A percentile compares a stretch with the other conserved stretches of the same genome.
Conservation (phyloP, 2,329 filamentous ascomycete genomes). For the Aureobasidium melanogenum region DNA sequence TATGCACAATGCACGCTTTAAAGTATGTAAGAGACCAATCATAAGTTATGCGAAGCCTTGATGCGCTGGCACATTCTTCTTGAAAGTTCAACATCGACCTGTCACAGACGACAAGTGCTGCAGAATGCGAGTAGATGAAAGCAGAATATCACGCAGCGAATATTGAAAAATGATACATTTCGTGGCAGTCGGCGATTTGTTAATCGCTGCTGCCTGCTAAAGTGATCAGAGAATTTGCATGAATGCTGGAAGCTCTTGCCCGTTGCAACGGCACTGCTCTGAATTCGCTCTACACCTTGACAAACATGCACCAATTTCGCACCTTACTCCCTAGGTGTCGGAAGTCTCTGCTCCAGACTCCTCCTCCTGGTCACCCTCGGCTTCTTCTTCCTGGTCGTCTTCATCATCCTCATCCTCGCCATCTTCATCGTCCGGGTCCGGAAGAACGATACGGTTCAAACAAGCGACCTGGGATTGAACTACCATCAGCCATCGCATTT, state of each 20-base stretch:
- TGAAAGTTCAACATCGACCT: neutral
- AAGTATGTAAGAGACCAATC: neutral
- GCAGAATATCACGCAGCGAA: neutral
- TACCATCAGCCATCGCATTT: neutral
- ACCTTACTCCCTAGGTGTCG: neutral
- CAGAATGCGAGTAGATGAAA: conserved; percentile 1
- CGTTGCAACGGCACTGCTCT: neutral
- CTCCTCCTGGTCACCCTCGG: conserved; percentile 21
- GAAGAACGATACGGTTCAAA: conserved; percentile 42
- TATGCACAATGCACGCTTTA: conserved; percentile 5
- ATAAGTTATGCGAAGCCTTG: conserved; percentile 6
- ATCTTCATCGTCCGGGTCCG: conserved; percentile 31
- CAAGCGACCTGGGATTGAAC: conserved; percentile 36
- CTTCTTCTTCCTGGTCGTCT: conserved; percentile 20
- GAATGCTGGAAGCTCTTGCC: neutral
- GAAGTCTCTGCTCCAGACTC: conserved; percentile 13
- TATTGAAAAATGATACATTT: neutral
- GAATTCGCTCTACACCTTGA: neutral
- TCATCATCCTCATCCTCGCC: conserved; percentile 19
- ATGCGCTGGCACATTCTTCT: conserved; percentile 10
- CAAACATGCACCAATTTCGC: neutral
- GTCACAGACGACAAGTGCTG: conserved; percentile 7
- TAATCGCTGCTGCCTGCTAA: neutral
- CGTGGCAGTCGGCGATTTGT: conserved; percentile 4
- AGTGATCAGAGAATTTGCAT: neutral